Evolutionary conservation across 108 stramenopile species (phyloP).

Genomic region (Nitzschia palea): DNA sequence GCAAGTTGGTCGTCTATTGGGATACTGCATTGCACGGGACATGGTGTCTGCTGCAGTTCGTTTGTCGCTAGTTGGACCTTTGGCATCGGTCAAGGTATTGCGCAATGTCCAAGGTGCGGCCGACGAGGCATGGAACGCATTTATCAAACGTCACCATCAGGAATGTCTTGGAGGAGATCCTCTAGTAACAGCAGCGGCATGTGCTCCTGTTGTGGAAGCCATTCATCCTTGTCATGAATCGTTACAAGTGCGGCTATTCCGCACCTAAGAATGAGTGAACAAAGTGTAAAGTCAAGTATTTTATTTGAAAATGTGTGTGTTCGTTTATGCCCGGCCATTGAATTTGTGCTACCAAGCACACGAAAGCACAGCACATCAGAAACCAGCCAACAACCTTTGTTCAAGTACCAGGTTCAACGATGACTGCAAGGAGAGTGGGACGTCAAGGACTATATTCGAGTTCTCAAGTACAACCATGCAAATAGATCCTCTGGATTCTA

Average conservation of each 20-base stretch:
- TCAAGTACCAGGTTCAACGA: too few relatives aligned
- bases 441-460: too few relatives aligned
- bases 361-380: too few relatives aligned
- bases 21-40: conserved; percentile 76
- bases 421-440: too few relatives aligned
- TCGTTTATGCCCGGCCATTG: too few relatives aligned
- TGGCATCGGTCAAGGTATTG: conserved; percentile 58
- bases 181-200: conserved; percentile 27
- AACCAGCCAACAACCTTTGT: too few relatives aligned
- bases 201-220: conserved; percentile 64
- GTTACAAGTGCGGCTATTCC: conserved; percentile 70
- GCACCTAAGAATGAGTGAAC: too few relatives aligned
- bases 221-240: conserved; percentile 77
- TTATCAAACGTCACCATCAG: not conserved
- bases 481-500: too few relatives aligned
- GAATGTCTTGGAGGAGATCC: conserved; percentile 14
- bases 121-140: conserved; percentile 48
- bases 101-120: conserved; percentile 47
- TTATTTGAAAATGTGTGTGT: too few relatives aligned
- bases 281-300: too few relatives aligned
- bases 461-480: too few relatives aligned
- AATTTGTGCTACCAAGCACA: too few relatives aligned
- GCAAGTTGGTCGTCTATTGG: conserved; percentile 57
- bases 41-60: conserved; percentile 81
- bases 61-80: conserved; percentile 73